A percentile compares a stretch with the other conserved stretches of the same genome.
phyloP scores from a whole-genome alignment of 257 asterid species.

The Ajuga chamaepitys region DNA sequence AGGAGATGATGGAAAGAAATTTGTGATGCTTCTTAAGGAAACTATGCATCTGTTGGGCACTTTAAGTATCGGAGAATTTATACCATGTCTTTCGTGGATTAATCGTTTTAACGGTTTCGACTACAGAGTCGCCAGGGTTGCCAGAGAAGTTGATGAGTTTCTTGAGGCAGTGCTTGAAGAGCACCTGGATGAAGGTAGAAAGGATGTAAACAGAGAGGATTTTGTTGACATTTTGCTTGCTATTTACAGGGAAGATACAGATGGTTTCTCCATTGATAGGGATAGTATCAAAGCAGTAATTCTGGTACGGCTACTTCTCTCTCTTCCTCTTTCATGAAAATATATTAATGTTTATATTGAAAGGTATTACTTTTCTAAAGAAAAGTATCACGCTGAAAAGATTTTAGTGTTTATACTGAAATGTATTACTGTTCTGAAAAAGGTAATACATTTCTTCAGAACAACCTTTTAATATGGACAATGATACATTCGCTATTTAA shows the following conservation, averaged over 20 bases:
- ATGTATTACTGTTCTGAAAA: too few species aligned
- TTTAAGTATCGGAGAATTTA: constrained; percentile 10
- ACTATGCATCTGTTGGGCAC: not conserved
- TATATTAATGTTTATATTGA: too few species aligned
- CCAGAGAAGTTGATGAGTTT: constrained; percentile 15
- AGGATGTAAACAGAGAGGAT: not conserved
- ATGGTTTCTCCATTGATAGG: constrained; percentile 11
- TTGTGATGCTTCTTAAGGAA: not conserved
- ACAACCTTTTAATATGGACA: too few species aligned
- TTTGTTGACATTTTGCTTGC: constrained; percentile 14
- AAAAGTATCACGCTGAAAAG: too few species aligned
- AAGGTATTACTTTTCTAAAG: too few species aligned
- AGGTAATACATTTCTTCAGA: too few species aligned
- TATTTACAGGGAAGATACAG: not conserved
- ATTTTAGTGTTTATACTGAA: too few species aligned
- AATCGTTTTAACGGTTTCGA: constrained; percentile 5
- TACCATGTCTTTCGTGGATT: constrained; percentile 31
- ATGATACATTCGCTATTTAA: too few species aligned
- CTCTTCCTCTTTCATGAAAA: too few species aligned
- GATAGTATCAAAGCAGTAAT: not conserved
- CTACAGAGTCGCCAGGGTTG: not conserved
- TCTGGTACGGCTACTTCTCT: not conserved
- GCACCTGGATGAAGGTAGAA: not conserved
- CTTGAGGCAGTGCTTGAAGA: constrained; percentile 11
- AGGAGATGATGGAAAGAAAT: not conserved